Percentiles rank a stretch among this genome's conserved stretches.
Conservation (phyloP, 768 basidiomycete species). For the Tylopilus sp. region DNA sequence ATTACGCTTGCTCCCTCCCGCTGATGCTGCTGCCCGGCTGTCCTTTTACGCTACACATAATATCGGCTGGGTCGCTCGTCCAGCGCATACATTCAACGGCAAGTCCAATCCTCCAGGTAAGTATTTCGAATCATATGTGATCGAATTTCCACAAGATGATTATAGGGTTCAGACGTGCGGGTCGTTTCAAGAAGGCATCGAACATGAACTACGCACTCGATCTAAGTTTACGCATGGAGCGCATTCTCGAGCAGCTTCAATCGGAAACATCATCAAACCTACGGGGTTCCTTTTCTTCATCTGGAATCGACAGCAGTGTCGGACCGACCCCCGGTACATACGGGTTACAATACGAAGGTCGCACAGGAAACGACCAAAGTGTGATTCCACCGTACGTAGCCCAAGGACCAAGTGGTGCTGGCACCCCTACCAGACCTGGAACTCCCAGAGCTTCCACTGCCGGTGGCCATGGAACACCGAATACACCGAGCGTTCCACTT, state of each 20-base stretch:
- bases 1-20: conserved; percentile 46
- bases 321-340: conserved; percentile 41
- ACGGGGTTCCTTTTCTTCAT: conserved; percentile 23
- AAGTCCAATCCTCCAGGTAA: conserved; percentile 50
- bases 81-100: conserved; percentile 41
- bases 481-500: conserved; percentile 8
- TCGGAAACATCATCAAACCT: conserved; percentile 24
- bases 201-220: conserved; percentile 84
- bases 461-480: conserved; percentile 5
- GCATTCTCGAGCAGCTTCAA: conserved; percentile 30
- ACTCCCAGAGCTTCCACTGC: conserved; percentile 18
- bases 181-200: conserved; percentile 91
- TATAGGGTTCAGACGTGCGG: conserved; percentile 42
- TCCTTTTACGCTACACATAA: conserved; percentile 54
- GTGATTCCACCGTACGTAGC: conserved; percentile 22
- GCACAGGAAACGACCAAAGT: conserved; percentile 55
- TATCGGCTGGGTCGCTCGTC: conserved; percentile 60
- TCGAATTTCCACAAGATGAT: conserved; percentile 9
- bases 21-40: conserved; percentile 45
- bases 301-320: conserved; percentile 19
- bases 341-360: conserved; percentile 65
- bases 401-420: conserved; percentile 17
- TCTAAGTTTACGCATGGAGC: conserved; percentile 37
- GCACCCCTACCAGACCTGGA: conserved; percentile 26
- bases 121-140: conserved; percentile 29